Percentiles rank a stretch among this genome's conserved stretches.
Conservation (phyloP, 2,329 filamentous ascomycete species). For the Apiospora sp. region DNA sequence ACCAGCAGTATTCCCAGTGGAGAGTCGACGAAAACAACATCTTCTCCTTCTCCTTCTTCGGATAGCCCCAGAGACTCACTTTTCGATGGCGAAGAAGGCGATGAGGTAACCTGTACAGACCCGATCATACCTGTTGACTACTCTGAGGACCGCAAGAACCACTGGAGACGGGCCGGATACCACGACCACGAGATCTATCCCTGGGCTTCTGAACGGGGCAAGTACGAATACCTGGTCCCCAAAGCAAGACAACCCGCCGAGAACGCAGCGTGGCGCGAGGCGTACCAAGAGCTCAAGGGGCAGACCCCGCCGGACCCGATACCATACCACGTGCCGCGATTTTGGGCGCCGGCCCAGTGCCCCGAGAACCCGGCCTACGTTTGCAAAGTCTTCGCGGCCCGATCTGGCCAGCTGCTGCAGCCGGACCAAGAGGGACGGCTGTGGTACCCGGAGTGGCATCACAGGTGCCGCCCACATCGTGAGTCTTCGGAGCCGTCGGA, state of each 20-base stretch:
- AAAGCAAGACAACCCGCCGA: background rate
- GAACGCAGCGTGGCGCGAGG: background rate
- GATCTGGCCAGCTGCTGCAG: background rate
- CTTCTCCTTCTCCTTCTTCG: background rate
- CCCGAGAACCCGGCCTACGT: too few species aligned
- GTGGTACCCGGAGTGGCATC: too few species aligned
- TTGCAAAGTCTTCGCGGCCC: too few species aligned
- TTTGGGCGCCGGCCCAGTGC: too few species aligned
- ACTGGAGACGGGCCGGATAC: background rate
- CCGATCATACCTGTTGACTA: background rate
- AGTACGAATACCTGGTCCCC: background rate
- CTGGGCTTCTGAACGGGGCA: background rate
- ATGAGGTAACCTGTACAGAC: background rate
- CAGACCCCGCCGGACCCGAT: background rate
- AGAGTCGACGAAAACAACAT: background rate
- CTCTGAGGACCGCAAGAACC: background rate
- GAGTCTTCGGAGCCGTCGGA: too few species aligned
- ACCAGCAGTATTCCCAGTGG: too few species aligned
- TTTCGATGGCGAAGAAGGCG: background rate
- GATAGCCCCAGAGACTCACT: background rate
- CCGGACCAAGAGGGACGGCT: too few species aligned
- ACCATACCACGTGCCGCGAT: background rate
- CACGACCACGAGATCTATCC: background rate
- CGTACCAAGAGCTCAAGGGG: background rate
- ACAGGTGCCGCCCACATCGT: too few species aligned